Base-by-base conservation (phyloP, 192 early-diverging fungal species). In the Jimgerdemannia lactiflua region DNA sequence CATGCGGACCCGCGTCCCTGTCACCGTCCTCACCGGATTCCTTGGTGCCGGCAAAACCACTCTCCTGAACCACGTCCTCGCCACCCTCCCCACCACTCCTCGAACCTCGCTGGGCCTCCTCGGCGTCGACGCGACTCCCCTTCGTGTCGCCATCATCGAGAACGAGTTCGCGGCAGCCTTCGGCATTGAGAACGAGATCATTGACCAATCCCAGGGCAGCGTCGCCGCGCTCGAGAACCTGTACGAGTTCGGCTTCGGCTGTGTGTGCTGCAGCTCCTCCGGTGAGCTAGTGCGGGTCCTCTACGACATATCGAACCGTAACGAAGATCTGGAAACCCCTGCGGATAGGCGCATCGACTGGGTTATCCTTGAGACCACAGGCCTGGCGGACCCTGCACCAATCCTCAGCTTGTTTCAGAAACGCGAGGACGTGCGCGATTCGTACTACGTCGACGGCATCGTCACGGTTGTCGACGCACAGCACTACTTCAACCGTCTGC, bases 21-120 rank as follows among this genome's bases (percentile, higher is more conserved):
- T 92, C 4, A 90, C 91, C 65, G 85, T 92, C 72, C 77, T 92
- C 29, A 91, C 91, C 7, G 91, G 91, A 0, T 88, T 88, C 71
- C 83, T 92, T 11, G 90, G 88, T 17, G 70, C 70, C 44, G 80
- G 80, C 19, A 81, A 81, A 67, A 81, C 80, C 29, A 81, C 80
- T 9, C 20, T 81, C 17, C 42, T 81, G 3, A 81, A 81, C 44
- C 74, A 75, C 11, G 74, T 81, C 63, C 66, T 81, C 3, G 71
- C 74, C 41, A 64, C 65, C 14, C 59, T 73, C 43, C 49, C 49
- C 49, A 10, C 49, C 49, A 59, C 49, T 14, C 49, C 6, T 10
- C 49, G 49, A 6, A n/a, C 72, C 54, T 64, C 64, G 59, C 67
- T n/a, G 39, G 63, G 39, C 59, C 66, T 64, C 67, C 68, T 49